Conservation (phyloP, 2,329 filamentous ascomycete genomes). For the Cercospora beticola region DNA sequence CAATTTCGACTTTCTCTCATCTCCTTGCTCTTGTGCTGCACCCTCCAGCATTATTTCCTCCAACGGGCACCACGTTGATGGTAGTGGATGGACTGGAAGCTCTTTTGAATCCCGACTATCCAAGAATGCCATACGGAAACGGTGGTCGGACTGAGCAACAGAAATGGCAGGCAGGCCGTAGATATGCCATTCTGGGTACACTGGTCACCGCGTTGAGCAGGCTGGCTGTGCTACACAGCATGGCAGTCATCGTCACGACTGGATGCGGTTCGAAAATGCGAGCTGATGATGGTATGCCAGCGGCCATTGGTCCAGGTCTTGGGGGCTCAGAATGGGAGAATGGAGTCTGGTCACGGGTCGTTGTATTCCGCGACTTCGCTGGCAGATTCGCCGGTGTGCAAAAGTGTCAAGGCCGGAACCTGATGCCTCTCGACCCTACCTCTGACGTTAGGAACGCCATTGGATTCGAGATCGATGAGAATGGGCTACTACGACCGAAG, state of each 20-base stretch:
- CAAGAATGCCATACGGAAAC: slow-evolving; percentile 46
- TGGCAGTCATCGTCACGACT: slow-evolving; percentile 73
- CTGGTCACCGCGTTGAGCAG: slow-evolving; percentile 63
- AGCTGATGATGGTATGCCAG: slow-evolving; percentile 49
- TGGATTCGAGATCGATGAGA: slow-evolving; percentile 48
- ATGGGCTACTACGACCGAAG: slow-evolving; percentile 42
- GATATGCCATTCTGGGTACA: slow-evolving; percentile 64
- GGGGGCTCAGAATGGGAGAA: slow-evolving; percentile 78
- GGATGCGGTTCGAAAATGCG: slow-evolving; percentile 83
- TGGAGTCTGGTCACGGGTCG: slow-evolving; percentile 69
- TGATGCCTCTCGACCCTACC: slow-evolving; percentile 37
- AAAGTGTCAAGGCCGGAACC: slow-evolving; percentile 44
- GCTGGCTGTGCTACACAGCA: slow-evolving; percentile 68
- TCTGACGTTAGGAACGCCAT: slow-evolving; percentile 51
- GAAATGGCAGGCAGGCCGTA: slow-evolving; percentile 51
- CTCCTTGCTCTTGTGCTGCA: slow-evolving; percentile 71
- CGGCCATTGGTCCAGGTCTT: slow-evolving; percentile 72
- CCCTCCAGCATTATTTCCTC: slow-evolving; percentile 63
- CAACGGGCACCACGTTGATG: slow-evolving; percentile 63
- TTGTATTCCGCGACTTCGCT: slow-evolving; percentile 72
- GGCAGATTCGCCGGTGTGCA: slow-evolving; percentile 47
- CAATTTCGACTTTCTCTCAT: slow-evolving; percentile 59
- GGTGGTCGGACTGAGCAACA: slow-evolving; percentile 47
- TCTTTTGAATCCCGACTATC: slow-evolving; percentile 74
- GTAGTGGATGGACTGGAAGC: slow-evolving; percentile 77